A percentile compares a stretch with the other conserved stretches of the same genome.
phyloP scores from a whole-genome alignment of 2,329 filamentous ascomycete genomes.

The Colletotrichum gigasporum region DNA sequence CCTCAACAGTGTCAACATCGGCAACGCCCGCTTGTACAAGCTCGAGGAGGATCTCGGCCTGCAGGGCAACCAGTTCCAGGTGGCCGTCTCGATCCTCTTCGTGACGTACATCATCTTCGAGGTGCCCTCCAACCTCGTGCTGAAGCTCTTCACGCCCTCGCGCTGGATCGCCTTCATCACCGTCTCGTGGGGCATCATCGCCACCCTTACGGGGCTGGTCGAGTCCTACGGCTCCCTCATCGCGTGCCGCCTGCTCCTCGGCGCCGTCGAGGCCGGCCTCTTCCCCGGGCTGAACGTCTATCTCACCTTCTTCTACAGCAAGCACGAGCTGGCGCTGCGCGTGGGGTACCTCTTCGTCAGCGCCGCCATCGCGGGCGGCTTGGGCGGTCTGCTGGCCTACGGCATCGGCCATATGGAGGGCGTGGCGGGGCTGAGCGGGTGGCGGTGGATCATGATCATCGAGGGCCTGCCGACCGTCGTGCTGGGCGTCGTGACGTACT shows the following conservation, averaged over 20 bases:
- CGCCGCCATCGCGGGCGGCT: slow-evolving; percentile 75
- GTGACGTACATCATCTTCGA: slow-evolving; percentile 72
- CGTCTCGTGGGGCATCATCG: slow-evolving; percentile 71
- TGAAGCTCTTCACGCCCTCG: slow-evolving; percentile 70
- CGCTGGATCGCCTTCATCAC: slow-evolving; percentile 74
- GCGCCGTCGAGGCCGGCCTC: slow-evolving; percentile 73
- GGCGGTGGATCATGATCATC: slow-evolving; percentile 77
- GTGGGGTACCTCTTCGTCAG: slow-evolving; percentile 79
- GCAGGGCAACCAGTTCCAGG: slow-evolving; percentile 75
- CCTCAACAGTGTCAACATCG: slow-evolving; percentile 50
- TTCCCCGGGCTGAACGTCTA: slow-evolving; percentile 77
- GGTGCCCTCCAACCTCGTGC: slow-evolving; percentile 71
- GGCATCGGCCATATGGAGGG: slow-evolving; percentile 80
- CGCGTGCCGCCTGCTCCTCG: slow-evolving; percentile 75
- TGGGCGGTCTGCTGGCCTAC: slow-evolving; percentile 78
- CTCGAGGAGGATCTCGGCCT: slow-evolving; percentile 72
- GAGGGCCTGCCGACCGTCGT: slow-evolving; percentile 58
- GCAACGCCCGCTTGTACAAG: slow-evolving; percentile 74
- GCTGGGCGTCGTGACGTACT: slow-evolving; percentile 61
- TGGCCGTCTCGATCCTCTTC: slow-evolving; percentile 73
- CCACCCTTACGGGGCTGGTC: slow-evolving; percentile 75
- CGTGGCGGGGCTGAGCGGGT: slow-evolving; percentile 69
- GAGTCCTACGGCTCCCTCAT: slow-evolving; percentile 72
- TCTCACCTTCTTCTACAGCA: slow-evolving; percentile 80
- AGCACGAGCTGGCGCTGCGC: slow-evolving; percentile 75